These are phyloP conservation scores for Fusarium irregulare DNA, from an alignment of 2,329 filamentous ascomycete species.

Conservation along the genomic window DNA sequence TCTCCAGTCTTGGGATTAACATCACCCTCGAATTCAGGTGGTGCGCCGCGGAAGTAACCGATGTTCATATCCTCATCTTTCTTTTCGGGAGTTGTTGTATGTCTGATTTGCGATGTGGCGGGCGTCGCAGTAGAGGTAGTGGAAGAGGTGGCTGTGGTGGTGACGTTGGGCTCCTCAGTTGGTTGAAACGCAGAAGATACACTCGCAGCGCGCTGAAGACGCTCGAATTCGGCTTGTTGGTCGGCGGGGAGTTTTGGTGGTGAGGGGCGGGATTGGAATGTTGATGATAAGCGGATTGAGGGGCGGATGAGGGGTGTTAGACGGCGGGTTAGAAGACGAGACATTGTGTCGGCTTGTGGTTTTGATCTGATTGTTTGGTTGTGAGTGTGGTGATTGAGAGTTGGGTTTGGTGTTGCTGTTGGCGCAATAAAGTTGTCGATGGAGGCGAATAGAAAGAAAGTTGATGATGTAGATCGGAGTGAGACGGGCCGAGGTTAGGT, in stretches of 20 bases:
- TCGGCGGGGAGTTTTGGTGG: constrained; percentile 89
- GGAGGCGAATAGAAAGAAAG: constrained; percentile 3
- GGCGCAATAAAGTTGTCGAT: background rate
- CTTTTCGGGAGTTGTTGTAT: constrained; percentile 35
- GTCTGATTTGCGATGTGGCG: constrained; percentile 39
- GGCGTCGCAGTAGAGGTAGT: constrained; percentile 36
- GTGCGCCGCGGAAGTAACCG: constrained; percentile 77
- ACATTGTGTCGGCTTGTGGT: constrained; percentile 16
- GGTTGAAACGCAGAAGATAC: constrained; percentile 58
- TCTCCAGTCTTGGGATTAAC: constrained; percentile 94
- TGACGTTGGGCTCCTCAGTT: constrained; percentile 30
- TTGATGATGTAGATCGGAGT: constrained; percentile 22
- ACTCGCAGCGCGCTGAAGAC: constrained; percentile 75
- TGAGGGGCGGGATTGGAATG: constrained; percentile 68
- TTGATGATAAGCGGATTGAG: constrained; percentile 51
- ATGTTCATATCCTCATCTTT: constrained; percentile 63
- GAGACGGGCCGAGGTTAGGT: constrained; percentile 38
- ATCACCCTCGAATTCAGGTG: constrained; percentile 93
- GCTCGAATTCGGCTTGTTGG: constrained; percentile 91
- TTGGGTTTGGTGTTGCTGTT: background rate
- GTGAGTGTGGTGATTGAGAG: background rate
- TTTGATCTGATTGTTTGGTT: background rate
- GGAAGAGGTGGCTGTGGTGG: no score
- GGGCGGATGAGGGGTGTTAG: constrained; percentile 19
- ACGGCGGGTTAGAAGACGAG: constrained; percentile 38